Evolutionary conservation across 768 basidiomycete genomes (phyloP), one percentile per base, ranked within the genome.

Genomic region (Leccinellum albellum): DNA sequence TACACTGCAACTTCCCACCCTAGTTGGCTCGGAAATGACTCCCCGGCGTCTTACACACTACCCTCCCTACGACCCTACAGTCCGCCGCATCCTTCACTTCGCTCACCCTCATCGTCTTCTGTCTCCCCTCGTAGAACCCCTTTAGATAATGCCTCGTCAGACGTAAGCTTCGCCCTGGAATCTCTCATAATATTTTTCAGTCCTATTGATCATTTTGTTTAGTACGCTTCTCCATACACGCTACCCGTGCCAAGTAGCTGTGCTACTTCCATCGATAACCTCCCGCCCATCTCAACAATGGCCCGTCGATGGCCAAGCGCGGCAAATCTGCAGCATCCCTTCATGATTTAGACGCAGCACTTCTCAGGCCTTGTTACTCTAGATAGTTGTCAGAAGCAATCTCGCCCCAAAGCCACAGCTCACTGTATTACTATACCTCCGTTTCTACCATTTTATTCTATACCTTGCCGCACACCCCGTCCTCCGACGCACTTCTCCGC

Each of bases 251-350:
- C 66, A 23, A 63, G 60, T 60, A 65, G 61, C 63, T 73, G 70
- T 46, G 58, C 68, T 61, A 61, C 70, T n/a, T 60, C 70, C 4
- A 61, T 71, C 20, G 70, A 71, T 48, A 72, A 70, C 55, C 66
- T 72, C 10, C 70, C 70, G 0, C 63, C 72, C 48, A 75, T 74
- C 50, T 73, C 74, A 3, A 64, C 72, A 2, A 64, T 76, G 64
- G 63, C 67, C n/a, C 69, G 74, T 37, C 70, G 75, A 20, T 75
- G 74, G 74, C 69, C 75, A 2, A 65, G 61, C 42, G 64, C 74
- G n/a, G 62, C 70, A 6, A 71, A 60, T 20, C 62, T 69, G 26
- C 72, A 72, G 24, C 64, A 71, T 20, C 68, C 69, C 10, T 75
- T 75, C 17, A 64, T 74, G 61, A 59, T 72, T 68, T 71, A 73